phyloP scores from a whole-genome alignment of 2,329 filamentous ascomycete genomes.

The Ophiosphaerella korrae region DNA sequence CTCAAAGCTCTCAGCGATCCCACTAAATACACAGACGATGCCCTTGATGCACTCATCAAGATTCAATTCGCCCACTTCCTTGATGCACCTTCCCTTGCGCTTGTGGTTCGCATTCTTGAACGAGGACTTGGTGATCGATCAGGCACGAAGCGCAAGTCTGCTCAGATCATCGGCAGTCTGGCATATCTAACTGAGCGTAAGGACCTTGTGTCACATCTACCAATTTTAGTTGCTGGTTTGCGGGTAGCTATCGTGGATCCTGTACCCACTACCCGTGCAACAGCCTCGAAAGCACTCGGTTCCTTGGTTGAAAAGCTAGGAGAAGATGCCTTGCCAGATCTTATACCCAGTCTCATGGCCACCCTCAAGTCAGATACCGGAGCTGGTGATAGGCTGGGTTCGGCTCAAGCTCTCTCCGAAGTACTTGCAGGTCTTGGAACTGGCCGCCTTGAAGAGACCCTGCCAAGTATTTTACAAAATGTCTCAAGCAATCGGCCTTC shows the following conservation, averaged over 20 bases:
- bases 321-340: conserved; percentile 93
- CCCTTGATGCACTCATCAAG: conserved; percentile 91
- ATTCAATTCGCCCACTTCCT: conserved; percentile 98
- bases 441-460: conserved; percentile 87
- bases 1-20: conserved; percentile 97
- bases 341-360: conserved; percentile 96
- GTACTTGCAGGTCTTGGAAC: conserved; percentile 95
- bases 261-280: conserved; percentile 93
- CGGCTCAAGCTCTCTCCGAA: conserved; percentile 93
- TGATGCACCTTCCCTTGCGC: conserved; percentile 92
- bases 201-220: conserved; percentile 87
- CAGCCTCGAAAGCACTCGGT: conserved; percentile 91
- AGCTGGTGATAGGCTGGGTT: conserved; percentile 92
- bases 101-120: conserved; percentile 94
- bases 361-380: conserved; percentile 97
- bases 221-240: conserved; percentile 88
- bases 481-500: conserved; percentile 88
- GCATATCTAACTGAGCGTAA: conserved; percentile 96
- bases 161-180: conserved; percentile 96
- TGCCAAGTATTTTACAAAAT: conserved; percentile 95
- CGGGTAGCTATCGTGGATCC: conserved; percentile 91
- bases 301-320: conserved; percentile 98
- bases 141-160: conserved; percentile 92
- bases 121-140: conserved; percentile 90
- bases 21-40: conserved; percentile 95